A percentile compares a stretch with the other conserved stretches of the same genome.
Evolutionary conservation across 345 rosid species (phyloP).

Genomic region (Salix koriyanagi): DNA sequence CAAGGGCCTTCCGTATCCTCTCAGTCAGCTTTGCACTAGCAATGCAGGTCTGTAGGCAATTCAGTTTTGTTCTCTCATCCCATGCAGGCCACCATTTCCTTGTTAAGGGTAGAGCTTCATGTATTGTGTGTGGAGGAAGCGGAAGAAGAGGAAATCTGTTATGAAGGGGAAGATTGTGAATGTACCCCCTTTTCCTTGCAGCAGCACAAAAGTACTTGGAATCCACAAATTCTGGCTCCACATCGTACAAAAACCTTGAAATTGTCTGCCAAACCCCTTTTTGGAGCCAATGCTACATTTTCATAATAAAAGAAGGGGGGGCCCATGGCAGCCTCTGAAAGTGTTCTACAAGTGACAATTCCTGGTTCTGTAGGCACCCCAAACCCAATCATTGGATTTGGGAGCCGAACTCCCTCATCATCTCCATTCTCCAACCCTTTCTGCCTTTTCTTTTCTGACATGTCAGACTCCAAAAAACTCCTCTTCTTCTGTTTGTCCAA

Average conservation of each 20-base stretch:
- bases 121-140: slow-evolving; percentile 56
- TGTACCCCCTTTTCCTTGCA: slow-evolving; percentile 85
- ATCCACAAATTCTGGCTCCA: slow-evolving; percentile 83
- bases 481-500: slow-evolving; percentile 51
- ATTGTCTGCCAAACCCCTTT: slow-evolving; percentile 90
- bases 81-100: slow-evolving; percentile 89
- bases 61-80: slow-evolving; percentile 74
- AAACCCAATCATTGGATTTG: slow-evolving; percentile 86
- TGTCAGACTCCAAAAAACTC: slow-evolving; percentile 25
- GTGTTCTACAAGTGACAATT: slow-evolving; percentile 31
- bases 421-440: slow-evolving; percentile 29
- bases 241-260: slow-evolving; percentile 57
- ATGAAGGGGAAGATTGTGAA: slow-evolving; percentile 73
- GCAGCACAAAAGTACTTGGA: slow-evolving; percentile 77
- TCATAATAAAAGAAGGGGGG: slow-evolving; percentile 89
- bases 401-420: slow-evolving; percentile 57
- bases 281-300: slow-evolving; percentile 89
- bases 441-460: slow-evolving; percentile 30
- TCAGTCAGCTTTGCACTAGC: slow-evolving; percentile 71
- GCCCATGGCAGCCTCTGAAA: slow-evolving; percentile 57
- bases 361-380: slow-evolving; percentile 60
- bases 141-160: slow-evolving; percentile 70
- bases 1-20: slow-evolving; percentile 63
- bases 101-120: slow-evolving; percentile 69
- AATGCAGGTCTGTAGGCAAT: slow-evolving; percentile 66